Evolutionary conservation across 306 rosid genomes (phyloP), one percentile per base, ranked within the genome.

Genomic region (Cucurbita argyrosperma): DNA sequence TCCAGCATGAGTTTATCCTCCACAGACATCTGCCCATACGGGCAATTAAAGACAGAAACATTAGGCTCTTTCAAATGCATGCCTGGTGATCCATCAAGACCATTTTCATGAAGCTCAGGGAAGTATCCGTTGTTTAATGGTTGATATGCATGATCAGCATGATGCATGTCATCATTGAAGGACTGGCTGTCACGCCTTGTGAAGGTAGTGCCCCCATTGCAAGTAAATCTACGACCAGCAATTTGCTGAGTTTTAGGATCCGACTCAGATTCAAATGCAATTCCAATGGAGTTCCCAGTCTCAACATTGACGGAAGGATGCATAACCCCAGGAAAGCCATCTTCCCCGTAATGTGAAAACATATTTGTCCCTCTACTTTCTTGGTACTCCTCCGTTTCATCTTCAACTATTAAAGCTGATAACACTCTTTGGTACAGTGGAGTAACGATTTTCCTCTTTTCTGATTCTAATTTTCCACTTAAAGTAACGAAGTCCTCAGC

Each of bases 341-440:
- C 87, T 71, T 83, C 74, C 52, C 74, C 77, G 51, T 46, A 78
- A 58, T 61, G 84, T 80, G 72, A 77, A 52, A 83, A 79, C 71
- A 65, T 66, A 76, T 82, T 71, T 72, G 83, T 84, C 72, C 77
- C 82, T 78, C 54, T 69, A 54, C 58, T 74, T 76, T 79, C 80
- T 64, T 77, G 88, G 60, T 73, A 82, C 68, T 88, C 91, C 64
- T 86, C 88, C 54, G 38, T 71, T 72, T 84, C 89, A 77, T 88
- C 93, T 21, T 88, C 96, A 72, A 80, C 54, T 26, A 92, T 86
- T 73, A 92, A 78, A 78, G 98, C 96, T 74, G 96, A 74, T 80
- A 90, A 76, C 49, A 92, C 96, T 77, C 93, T 86, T 76, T 87
- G 93, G 82, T 84, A 92, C 72, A 90, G 78, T 8, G 96, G 96